Conservation (phyloP, 2,329 filamentous ascomycete genomes). For the Epichloe brachyelytri region DNA sequence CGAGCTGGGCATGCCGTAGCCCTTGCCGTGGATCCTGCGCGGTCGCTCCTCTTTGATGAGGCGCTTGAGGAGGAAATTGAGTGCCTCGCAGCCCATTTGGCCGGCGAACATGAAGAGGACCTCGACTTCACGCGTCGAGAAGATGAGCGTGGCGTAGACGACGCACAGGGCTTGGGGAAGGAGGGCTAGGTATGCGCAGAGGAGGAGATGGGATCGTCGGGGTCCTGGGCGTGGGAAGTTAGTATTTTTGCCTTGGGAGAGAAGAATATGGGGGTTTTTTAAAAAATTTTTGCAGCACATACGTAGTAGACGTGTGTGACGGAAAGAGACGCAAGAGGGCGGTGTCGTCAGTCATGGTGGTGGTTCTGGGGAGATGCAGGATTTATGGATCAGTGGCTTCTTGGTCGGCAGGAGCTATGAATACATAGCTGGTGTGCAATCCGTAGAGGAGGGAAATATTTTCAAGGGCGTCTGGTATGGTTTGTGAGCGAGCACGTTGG, state of each 20-base stretch:
- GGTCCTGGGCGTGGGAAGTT: slow-evolving; percentile 47
- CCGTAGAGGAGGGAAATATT: no score
- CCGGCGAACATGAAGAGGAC: slow-evolving; percentile 82
- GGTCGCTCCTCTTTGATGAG: slow-evolving; percentile 88
- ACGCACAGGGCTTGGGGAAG: slow-evolving; percentile 85
- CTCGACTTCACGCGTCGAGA: slow-evolving; percentile 83
- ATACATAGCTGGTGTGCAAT: not conserved
- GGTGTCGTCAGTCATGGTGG: slow-evolving; percentile 15
- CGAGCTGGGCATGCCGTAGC: slow-evolving; percentile 92
- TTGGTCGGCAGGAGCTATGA: not conserved
- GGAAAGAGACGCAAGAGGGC: slow-evolving; percentile 73
- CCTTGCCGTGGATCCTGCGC: slow-evolving; percentile 71
- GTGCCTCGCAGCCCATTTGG: slow-evolving; percentile 78
- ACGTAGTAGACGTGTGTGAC: slow-evolving; percentile 96
- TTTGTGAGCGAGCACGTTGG: not conserved
- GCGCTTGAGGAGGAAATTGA: slow-evolving; percentile 84
- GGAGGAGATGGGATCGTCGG: slow-evolving; percentile 71
- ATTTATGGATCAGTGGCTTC: not conserved
- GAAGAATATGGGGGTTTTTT: not conserved
- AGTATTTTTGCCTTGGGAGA: not conserved
- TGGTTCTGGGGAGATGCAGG: not conserved
- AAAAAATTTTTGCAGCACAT: slow-evolving; percentile 18
- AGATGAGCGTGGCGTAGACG: slow-evolving; percentile 79
- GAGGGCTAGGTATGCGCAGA: slow-evolving; percentile 88
- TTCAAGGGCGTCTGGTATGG: no score